Conservation (phyloP, 768 basidiomycete genomes). For the Boletus sensibilis region DNA sequence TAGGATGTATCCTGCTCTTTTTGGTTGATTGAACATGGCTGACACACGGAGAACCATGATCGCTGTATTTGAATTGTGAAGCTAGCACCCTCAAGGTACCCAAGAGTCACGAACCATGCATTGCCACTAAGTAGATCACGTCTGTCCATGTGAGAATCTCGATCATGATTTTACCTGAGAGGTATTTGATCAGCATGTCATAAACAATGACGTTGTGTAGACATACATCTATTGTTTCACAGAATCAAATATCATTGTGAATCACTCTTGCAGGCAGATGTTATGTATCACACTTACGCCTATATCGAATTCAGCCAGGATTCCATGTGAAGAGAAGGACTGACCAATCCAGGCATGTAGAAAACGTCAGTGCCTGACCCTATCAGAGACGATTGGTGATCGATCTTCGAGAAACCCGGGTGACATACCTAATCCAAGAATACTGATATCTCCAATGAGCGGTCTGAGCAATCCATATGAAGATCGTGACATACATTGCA, state of each 20-base stretch:
- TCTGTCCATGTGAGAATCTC: neutral
- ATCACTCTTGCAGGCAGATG: no score
- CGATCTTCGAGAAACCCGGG: neutral
- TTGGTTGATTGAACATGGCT: constrained; percentile 12
- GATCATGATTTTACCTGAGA: neutral
- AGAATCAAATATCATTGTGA: neutral
- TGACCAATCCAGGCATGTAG: neutral
- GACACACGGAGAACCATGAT: constrained; percentile 19
- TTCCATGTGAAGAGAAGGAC: neutral
- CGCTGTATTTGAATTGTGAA: neutral
- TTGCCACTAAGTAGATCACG: neutral
- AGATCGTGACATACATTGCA: constrained; percentile 1
- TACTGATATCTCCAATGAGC: neutral
- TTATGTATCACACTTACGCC: constrained; percentile 3
- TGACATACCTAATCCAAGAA: neutral
- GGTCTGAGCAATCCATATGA: neutral
- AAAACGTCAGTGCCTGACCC: neutral
- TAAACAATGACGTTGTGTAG: neutral
- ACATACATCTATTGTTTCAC: constrained; percentile 4
- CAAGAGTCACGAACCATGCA: constrained; percentile 5
- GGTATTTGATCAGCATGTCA: neutral
- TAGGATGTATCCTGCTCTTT: neutral
- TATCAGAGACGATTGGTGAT: neutral
- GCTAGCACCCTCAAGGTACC: no score
- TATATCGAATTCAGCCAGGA: neutral